Percentiles rank a stretch among this genome's conserved stretches.
Evolutionary conservation across 83 land plant species (phyloP).

Genomic region (Thuja plicata): DNA sequence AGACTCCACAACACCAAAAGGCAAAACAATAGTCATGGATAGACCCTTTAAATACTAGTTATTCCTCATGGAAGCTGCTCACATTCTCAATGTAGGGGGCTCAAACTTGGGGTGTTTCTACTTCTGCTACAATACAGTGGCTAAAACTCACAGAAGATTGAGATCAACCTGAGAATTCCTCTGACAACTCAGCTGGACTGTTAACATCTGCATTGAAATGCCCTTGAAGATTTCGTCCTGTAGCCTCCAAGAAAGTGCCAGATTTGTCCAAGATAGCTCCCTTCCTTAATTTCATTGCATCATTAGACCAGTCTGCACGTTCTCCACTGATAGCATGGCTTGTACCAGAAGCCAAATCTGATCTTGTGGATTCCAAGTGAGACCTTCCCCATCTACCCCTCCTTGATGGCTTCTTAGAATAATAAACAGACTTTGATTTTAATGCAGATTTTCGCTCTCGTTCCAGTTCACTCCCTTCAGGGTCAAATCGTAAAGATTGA

Average conservation of each 20-base stretch:
- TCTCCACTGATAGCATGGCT: conserved; percentile 11
- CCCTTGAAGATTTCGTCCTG: not conserved
- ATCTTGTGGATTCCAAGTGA: conserved; percentile 7
- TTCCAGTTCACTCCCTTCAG: conserved; percentile 10
- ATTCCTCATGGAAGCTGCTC: not conserved
- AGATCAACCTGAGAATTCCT: conserved; percentile 18
- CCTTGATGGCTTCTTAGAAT: conserved; percentile 4
- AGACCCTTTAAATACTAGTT: not conserved
- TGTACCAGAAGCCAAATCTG: conserved; percentile 9
- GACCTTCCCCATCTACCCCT: conserved; percentile 10
- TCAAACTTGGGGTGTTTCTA: not conserved
- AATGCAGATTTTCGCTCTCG: conserved; percentile 9
- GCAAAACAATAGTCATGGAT: not conserved
- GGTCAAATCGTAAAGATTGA: conserved; percentile 12
- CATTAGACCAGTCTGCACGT: conserved; percentile 6
- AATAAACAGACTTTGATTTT: not conserved
- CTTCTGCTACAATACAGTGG: not conserved
- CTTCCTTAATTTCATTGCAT: conserved; percentile 5
- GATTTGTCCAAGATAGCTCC: not conserved
- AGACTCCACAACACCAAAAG: not conserved
- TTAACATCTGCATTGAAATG: conserved; percentile 2
- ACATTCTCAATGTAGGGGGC: not conserved
- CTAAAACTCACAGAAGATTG: conserved; percentile 2
- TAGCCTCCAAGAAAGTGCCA: not conserved
- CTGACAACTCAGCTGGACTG: conserved; percentile 14